Percentiles rank a stretch among this genome's conserved stretches.
Evolutionary conservation across 768 basidiomycete species (phyloP).

Genomic region (Suillus brevipes): DNA sequence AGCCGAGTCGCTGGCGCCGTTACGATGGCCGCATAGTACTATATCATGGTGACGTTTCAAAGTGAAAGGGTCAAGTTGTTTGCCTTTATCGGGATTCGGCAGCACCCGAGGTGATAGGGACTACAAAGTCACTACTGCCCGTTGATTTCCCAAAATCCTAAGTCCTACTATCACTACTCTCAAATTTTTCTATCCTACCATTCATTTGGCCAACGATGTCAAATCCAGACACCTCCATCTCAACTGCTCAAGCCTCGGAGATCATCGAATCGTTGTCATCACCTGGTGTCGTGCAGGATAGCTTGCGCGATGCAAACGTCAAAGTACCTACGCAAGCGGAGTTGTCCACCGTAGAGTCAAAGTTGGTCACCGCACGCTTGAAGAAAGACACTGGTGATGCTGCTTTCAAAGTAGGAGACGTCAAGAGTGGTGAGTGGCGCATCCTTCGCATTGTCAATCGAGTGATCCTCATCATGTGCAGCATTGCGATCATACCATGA

Average conservation of each 20-base stretch:
- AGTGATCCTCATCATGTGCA: constrained; percentile 26
- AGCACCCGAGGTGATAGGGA: background rate
- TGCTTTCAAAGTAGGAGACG: constrained; percentile 66
- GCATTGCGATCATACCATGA: constrained; percentile 74
- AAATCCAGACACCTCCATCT: background rate
- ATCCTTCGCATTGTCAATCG: background rate
- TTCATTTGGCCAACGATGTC: background rate
- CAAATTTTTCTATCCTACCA: background rate
- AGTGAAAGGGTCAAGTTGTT: too few species aligned
- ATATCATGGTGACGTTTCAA: too few species aligned
- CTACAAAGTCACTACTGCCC: background rate
- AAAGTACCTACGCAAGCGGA: constrained; percentile 19
- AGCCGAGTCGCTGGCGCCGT: too few species aligned
- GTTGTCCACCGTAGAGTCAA: constrained; percentile 39
- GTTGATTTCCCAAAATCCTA: background rate
- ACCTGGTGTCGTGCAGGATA: constrained; percentile 5
- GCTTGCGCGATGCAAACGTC: constrained; percentile 21
- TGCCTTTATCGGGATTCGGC: background rate
- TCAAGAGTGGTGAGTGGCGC: constrained; percentile 52
- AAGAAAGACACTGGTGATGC: constrained; percentile 68
- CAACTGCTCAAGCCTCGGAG: background rate
- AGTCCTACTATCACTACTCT: background rate
- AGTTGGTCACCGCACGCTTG: constrained; percentile 60
- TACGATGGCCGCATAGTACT: too few species aligned
- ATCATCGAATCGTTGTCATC: constrained; percentile 2